phyloP scores from a whole-genome alignment of 352 stramenopile genomes.

The Phytopythium litorale region DNA sequence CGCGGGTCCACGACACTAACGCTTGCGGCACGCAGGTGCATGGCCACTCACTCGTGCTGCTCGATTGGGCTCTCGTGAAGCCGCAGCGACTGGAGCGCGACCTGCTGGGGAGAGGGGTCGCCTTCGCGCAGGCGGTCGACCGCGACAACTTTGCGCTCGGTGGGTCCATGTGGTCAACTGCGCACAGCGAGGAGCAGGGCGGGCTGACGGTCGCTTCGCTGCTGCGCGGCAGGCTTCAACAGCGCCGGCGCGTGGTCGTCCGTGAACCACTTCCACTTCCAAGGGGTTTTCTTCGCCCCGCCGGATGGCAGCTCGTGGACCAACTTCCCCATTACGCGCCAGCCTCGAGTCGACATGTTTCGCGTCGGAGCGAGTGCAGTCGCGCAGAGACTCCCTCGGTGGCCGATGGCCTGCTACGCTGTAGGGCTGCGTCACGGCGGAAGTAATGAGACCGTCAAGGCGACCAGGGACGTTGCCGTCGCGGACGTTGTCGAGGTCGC shows the following conservation, averaged over 20 bases:
- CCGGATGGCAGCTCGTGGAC: conserved; percentile 4
- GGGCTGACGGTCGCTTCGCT: neutral
- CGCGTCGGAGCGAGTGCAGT: conserved; percentile 6
- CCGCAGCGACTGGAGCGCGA: conserved; percentile 32
- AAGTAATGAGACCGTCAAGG: neutral
- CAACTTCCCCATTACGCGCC: conserved; percentile 37
- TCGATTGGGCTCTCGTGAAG: conserved; percentile 31
- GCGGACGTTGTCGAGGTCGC: conserved; percentile 11
- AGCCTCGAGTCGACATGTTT: conserved; percentile 34
- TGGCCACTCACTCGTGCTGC: conserved; percentile 56
- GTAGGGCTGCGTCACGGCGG: conserved; percentile 13
- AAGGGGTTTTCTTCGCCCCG: conserved; percentile 50
- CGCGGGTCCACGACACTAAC: neutral
- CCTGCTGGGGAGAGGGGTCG: conserved; percentile 22
- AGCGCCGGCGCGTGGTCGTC: conserved; percentile 72
- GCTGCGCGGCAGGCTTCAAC: conserved; percentile 48
- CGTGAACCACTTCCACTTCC: conserved; percentile 75
- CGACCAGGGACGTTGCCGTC: conserved; percentile 3
- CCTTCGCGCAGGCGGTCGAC: conserved; percentile 18
- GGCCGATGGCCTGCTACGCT: conserved; percentile 44
- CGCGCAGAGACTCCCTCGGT: conserved; percentile 26
- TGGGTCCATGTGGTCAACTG: conserved; percentile 13
- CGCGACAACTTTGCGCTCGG: conserved; percentile 43
- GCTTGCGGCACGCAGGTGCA: conserved; percentile 29
- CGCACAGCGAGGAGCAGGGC: neutral